Conservation (phyloP, 192 early-diverging fungal species). For the Coemansia biformis region DNA sequence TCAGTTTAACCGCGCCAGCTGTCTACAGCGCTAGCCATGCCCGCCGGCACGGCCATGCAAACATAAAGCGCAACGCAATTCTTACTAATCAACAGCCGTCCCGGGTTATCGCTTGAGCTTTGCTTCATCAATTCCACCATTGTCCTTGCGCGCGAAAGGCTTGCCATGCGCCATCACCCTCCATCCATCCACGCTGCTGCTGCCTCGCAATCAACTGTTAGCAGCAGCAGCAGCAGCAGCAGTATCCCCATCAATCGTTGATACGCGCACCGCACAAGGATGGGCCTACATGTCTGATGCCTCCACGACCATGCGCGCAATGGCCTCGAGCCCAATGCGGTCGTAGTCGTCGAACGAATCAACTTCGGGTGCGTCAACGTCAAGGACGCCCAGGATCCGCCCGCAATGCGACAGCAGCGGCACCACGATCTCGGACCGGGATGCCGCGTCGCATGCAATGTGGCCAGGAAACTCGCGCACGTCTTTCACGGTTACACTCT, state of each 20-base stretch:
- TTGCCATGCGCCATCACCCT: too few species aligned
- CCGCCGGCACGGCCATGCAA: too few species aligned
- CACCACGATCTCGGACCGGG: conserved; percentile 82
- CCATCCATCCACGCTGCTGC: too few species aligned
- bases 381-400: conserved; percentile 60
- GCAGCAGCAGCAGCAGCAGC: background rate
- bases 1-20: too few species aligned
- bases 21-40: too few species aligned
- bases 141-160: too few species aligned
- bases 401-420: conserved; percentile 57
- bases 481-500: conserved; percentile 64
- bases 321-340: conserved; percentile 58
- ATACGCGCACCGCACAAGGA: background rate
- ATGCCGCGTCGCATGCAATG: conserved; percentile 86
- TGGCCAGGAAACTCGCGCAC: conserved; percentile 81
- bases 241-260: too few species aligned
- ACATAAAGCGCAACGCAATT: too few species aligned
- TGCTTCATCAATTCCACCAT: too few species aligned
- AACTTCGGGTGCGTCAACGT: conserved; percentile 60
- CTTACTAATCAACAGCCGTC: too few species aligned
- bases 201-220: too few species aligned
- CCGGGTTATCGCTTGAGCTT: too few species aligned
- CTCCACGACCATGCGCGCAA: conserved; percentile 58
- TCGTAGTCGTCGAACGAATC: conserved; percentile 68
- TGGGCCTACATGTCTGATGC: conserved; percentile 10